These are phyloP conservation scores for Salix dunnii DNA, from an alignment of 345 rosid species.

Conservation along the genomic window DNA sequence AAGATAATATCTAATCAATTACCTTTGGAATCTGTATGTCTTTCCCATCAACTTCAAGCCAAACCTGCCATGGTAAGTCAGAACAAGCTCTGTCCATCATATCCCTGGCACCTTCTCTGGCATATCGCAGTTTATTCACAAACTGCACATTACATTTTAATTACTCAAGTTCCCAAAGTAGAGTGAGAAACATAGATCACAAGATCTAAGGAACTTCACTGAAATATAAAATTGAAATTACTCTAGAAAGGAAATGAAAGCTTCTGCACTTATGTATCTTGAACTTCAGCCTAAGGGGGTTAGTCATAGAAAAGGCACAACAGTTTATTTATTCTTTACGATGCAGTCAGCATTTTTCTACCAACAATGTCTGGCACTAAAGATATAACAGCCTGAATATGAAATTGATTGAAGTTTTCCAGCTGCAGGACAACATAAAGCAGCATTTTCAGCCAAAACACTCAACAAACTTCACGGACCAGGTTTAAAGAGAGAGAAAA, in stretches of 20 bases:
- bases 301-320: background rate
- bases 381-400: background rate
- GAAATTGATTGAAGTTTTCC: background rate
- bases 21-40: conserved; percentile 93
- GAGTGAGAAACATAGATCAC: background rate
- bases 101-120: conserved; percentile 87
- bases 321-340: background rate
- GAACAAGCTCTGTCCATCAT: conserved; percentile 88
- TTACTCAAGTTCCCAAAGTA: conserved; percentile 6
- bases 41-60: conserved; percentile 80
- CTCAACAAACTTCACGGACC: background rate
- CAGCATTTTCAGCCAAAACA: background rate
- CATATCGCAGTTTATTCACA: conserved; percentile 89
- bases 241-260: background rate
- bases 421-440: background rate
- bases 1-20: background rate
- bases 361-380: background rate
- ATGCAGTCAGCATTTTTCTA: background rate
- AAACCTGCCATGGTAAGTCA: conserved; percentile 83
- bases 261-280: background rate
- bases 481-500: too few species aligned
- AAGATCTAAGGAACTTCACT: background rate
- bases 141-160: conserved; percentile 47
- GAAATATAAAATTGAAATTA: background rate
- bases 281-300: background rate